Evolutionary conservation across 208 protist species (phyloP).

Genomic region (Naegleria fowleri): DNA sequence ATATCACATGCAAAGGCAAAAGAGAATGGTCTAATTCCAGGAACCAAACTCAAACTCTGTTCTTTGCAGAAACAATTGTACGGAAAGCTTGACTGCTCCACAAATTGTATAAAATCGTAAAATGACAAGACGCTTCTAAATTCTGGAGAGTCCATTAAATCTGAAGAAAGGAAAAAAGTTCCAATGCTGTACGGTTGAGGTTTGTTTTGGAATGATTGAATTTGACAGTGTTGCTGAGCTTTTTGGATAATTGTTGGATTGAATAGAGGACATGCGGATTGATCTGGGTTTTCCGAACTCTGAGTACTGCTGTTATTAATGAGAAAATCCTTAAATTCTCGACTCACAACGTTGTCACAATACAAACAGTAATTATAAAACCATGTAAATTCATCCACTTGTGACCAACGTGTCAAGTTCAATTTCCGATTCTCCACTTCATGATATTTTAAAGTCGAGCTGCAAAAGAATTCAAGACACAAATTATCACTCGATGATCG

Average conservation of each 20-base stretch:
- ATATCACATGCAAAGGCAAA: background rate
- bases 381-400: background rate
- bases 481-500: background rate
- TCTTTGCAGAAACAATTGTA: background rate
- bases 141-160: background rate
- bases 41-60: background rate
- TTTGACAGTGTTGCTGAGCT: background rate
- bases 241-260: background rate
- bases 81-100: background rate
- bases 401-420: background rate
- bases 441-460: background rate
- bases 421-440: background rate
- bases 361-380: background rate
- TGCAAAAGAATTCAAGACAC: background rate
- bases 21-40: background rate
- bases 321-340: background rate
- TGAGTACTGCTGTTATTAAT: background rate
- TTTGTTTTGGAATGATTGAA: background rate
- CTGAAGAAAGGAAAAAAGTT: background rate
- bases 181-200: background rate
- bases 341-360: background rate
- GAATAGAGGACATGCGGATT: background rate
- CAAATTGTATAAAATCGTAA: background rate
- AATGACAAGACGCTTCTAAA: background rate
- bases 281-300: background rate